These are phyloP conservation scores for Pseudocercospora fijiensis DNA, from an alignment of 2,329 filamentous ascomycete species.

Conservation along the genomic window DNA sequence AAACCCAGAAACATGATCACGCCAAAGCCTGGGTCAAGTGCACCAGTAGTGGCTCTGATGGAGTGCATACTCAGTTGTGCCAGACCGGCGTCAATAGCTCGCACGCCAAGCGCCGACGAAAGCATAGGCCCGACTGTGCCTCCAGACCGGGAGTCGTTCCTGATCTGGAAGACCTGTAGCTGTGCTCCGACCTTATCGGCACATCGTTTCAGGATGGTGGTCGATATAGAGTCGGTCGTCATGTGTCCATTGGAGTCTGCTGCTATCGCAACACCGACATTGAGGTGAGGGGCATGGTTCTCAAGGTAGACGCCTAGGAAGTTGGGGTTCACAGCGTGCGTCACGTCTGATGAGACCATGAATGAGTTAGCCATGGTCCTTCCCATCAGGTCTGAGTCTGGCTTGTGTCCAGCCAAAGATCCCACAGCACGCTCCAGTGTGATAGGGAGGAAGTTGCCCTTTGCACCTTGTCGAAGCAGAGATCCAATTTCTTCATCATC, in stretches of 20 bases:
- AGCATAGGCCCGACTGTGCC: slow-evolving; percentile 95
- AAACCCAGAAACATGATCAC: slow-evolving; percentile 88
- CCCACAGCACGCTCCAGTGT: slow-evolving; percentile 81
- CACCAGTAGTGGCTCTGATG: slow-evolving; percentile 83
- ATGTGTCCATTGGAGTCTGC: slow-evolving; percentile 91
- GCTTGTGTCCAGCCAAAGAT: slow-evolving; percentile 51
- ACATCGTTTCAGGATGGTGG: slow-evolving; percentile 73
- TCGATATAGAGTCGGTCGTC: slow-evolving; percentile 87
- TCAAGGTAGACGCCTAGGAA: slow-evolving; percentile 81
- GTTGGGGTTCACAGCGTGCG: slow-evolving; percentile 91
- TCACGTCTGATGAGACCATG: slow-evolving; percentile 88
- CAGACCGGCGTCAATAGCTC: slow-evolving; percentile 83
- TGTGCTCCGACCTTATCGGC: slow-evolving; percentile 70
- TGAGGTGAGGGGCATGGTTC: slow-evolving; percentile 82
- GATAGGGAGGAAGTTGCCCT: slow-evolving; percentile 80
- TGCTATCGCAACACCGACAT: slow-evolving; percentile 78
- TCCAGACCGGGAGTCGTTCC: slow-evolving; percentile 84
- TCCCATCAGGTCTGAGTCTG: slow-evolving; percentile 61
- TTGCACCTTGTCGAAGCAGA: slow-evolving; percentile 82
- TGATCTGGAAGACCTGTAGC: slow-evolving; percentile 88
- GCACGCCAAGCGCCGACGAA: slow-evolving; percentile 74
- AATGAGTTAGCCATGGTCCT: slow-evolving; percentile 90
- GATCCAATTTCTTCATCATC: slow-evolving; percentile 97
- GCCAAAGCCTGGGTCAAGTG: slow-evolving; percentile 80
- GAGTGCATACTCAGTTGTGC: slow-evolving; percentile 93